Percentiles rank a stretch among this genome's conserved stretches.
phyloP scores from a whole-genome alignment of 169 alveolate genomes.

The Plasmodium gonderi region DNA sequence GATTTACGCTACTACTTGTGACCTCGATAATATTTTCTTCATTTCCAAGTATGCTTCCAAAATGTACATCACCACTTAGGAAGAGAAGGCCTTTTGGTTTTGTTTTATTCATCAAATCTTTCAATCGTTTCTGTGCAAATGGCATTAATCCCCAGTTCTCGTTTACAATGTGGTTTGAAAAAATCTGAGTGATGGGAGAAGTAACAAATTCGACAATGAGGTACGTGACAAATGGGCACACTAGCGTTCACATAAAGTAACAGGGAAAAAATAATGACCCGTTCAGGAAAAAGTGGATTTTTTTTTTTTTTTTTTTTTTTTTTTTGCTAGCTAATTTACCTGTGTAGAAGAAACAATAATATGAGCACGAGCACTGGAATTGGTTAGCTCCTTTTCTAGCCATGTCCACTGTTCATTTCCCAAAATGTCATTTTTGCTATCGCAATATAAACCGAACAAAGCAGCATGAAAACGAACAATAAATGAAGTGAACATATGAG shows the following conservation, averaged over 20 bases:
- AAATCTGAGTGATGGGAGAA: slow-evolving; percentile 11
- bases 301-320: slow-evolving; percentile 16
- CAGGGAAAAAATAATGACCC: background rate
- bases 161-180: slow-evolving; percentile 75
- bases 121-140: slow-evolving; percentile 80
- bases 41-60: slow-evolving; percentile 76
- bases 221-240: background rate
- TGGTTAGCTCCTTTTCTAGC: slow-evolving; percentile 89
- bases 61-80: slow-evolving; percentile 90
- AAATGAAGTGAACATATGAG: slow-evolving; percentile 23
- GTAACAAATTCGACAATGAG: background rate
- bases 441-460: slow-evolving; percentile 80
- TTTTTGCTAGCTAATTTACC: slow-evolving; percentile 69
- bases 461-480: slow-evolving; percentile 61
- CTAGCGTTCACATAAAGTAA: background rate
- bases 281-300: background rate
- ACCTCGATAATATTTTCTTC: slow-evolving; percentile 76
- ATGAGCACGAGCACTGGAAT: slow-evolving; percentile 89
- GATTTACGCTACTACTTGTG: slow-evolving; percentile 66
- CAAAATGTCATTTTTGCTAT: slow-evolving; percentile 88
- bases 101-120: slow-evolving; percentile 78
- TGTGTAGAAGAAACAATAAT: slow-evolving; percentile 91
- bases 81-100: slow-evolving; percentile 85
- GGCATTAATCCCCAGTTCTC: slow-evolving; percentile 91
- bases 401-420: slow-evolving; percentile 93